Evolutionary conservation across 1,284 basidiomycete species (phyloP), one percentile per base, ranked within the genome.

Genomic region (Termitomyces sp.): DNA sequence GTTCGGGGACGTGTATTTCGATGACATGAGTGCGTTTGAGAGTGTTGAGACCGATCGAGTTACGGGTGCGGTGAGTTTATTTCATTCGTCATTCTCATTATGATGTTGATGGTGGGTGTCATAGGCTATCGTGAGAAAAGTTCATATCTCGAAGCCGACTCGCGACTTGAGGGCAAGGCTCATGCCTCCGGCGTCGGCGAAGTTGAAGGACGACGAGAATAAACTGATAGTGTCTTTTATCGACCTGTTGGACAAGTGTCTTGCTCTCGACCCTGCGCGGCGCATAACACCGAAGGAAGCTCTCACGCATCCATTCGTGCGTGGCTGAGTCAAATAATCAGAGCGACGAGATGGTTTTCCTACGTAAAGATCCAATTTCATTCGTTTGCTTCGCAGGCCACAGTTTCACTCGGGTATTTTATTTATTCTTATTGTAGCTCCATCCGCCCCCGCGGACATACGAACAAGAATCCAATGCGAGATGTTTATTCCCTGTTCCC

Each of bases 1-100:
- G 64, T 98, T 98, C 70, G 91, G 91, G 1, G 85, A 90, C 46
- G 76, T 91, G 65, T 97, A 96, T 68, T 99, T 99, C 64, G 95
- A 99, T 68, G 94, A 97, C 56, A 83, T 88, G 73, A 86, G 90
- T 47, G 86, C 81, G 17, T 93, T 94, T 65, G 76, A 83, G 59
- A 90, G 84, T 60, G 76, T 93, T 2, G 94, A 95, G 68, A 84
- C 78, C 62, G 92, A 94, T 66, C 85, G 88, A 59, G 83, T 92
- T 40, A 92, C 90, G 1, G 90, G 90, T 12, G 76, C 80, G 55
- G 92, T 94, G 64, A 69, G 91, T 84, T 26, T 36, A 24, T 54
- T 52, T 50, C 13, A 41, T 24, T 24, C 17, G 15, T 12, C 12
- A 3, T n/a, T 36, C 15, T 17, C n/a, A 1, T 40, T 39, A 24